These are phyloP conservation scores for Boletus insuetus DNA, from an alignment of 768 basidiomycete species.

Conservation along the genomic window DNA sequence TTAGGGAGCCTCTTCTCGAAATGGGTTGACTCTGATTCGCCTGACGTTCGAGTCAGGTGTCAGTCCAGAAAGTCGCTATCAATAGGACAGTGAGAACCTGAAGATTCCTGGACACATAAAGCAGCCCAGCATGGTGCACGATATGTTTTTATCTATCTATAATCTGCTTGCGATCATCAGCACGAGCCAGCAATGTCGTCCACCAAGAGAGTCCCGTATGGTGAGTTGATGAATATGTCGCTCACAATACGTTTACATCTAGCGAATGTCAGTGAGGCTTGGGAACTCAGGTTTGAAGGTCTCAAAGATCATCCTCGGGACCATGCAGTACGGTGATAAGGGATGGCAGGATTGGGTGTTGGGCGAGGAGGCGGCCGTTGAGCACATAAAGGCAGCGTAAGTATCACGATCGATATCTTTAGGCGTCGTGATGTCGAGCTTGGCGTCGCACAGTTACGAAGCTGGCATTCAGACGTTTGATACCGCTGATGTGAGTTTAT, in stretches of 20 bases:
- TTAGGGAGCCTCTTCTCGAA: neutral
- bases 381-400: conserved; percentile 50
- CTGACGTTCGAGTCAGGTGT: conserved; percentile 1
- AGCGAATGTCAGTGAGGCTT: conserved; percentile 33
- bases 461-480: conserved; percentile 37
- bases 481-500: conserved; percentile 30
- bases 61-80: conserved; percentile 1
- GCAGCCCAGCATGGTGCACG: neutral
- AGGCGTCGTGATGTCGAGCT: neutral
- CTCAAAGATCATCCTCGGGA: conserved; percentile 49
- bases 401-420: conserved; percentile 1
- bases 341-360: conserved; percentile 56
- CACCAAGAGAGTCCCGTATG: conserved; percentile 31
- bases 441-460: conserved; percentile 27
- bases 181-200: conserved; percentile 15
- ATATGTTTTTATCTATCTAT: neutral
- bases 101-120: neutral
- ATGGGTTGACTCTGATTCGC: neutral
- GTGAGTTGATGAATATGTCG: conserved; percentile 18
- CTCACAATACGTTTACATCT: neutral
- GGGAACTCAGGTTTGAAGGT: conserved; percentile 51
- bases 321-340: conserved; percentile 43
- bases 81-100: conserved; percentile 18
- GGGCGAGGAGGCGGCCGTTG: conserved; percentile 41
- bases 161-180: neutral